Percentiles rank a stretch among this genome's conserved stretches.
These are phyloP conservation scores for Albifimbria verrucaria DNA, from an alignment of 2,329 filamentous ascomycete species.

Conservation along the genomic window DNA sequence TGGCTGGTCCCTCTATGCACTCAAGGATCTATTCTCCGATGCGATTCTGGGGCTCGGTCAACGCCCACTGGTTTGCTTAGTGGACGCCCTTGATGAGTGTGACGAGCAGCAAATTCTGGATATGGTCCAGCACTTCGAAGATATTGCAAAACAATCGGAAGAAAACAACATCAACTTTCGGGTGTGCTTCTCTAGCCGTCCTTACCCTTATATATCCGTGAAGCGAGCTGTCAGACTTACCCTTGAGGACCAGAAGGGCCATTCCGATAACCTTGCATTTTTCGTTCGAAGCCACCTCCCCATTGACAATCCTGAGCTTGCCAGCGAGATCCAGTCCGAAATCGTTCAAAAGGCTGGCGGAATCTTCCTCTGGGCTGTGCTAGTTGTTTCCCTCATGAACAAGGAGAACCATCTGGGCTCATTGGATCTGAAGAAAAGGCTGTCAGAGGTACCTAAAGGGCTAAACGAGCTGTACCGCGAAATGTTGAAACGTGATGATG, in stretches of 20 bases:
- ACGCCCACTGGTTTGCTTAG: constrained; percentile 17
- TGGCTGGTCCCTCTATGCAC: constrained; percentile 3
- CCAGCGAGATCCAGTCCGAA: constrained; percentile 9
- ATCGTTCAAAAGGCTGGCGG: constrained; percentile 33
- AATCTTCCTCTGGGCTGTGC: constrained; percentile 41
- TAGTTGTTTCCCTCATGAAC: constrained; percentile 38
- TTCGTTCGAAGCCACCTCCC: constrained; percentile 27
- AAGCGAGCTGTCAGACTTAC: constrained; percentile 21
- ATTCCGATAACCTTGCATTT: constrained; percentile 29
- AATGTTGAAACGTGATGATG: constrained; percentile 43
- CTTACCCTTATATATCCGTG: constrained; percentile 40
- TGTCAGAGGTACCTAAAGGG: constrained; percentile 31
- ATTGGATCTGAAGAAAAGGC: constrained; percentile 17
- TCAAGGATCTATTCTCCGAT: constrained; percentile 19
- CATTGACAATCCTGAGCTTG: constrained; percentile 9
- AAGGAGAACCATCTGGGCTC: constrained; percentile 25
- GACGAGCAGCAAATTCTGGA: constrained; percentile 35
- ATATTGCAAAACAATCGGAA: constrained; percentile 26
- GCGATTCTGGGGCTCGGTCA: constrained; percentile 13
- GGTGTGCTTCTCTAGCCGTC: constrained; percentile 42
- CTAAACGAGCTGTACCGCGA: constrained; percentile 46
- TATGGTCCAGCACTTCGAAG: constrained; percentile 42
- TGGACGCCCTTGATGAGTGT: constrained; percentile 45
- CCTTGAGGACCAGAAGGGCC: constrained; percentile 32
- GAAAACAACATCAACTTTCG: constrained; percentile 17